Percentiles rank a stretch among this genome's conserved stretches.
phyloP scores from a whole-genome alignment of 345 rosid genomes.

The Lumnitzera racemosa region DNA sequence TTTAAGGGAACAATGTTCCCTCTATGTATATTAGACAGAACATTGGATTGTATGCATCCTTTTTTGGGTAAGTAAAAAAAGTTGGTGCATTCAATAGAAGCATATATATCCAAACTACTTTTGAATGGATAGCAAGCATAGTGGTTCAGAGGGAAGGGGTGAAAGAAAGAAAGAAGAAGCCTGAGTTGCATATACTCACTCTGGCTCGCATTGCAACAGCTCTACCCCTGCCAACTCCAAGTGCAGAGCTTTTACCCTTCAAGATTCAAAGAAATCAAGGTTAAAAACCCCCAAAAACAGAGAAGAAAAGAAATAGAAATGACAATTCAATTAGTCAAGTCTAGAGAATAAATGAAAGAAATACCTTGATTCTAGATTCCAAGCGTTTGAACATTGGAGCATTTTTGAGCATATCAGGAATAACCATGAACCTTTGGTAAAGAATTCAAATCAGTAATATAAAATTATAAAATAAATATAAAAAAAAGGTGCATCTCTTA shows the following conservation, averaged over 20 bases:
- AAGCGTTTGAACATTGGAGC: constrained; percentile 97
- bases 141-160: no score
- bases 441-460: background rate
- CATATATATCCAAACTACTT: no score
- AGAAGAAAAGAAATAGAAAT: background rate
- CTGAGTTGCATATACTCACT: constrained; percentile 13
- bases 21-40: no score
- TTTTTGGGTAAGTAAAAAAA: no score
- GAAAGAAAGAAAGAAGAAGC: no score
- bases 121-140: no score
- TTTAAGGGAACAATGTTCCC: no score
- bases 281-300: background rate
- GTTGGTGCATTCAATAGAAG: no score
- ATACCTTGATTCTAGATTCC: constrained; percentile 79
- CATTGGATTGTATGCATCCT: no score
- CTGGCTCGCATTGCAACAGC: constrained; percentile 39
- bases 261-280: constrained; percentile 13
- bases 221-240: constrained; percentile 45
- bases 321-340: background rate
- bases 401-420: constrained; percentile 97
- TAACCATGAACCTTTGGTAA: constrained; percentile 85
- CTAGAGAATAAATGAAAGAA: background rate
- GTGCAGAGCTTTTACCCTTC: constrained; percentile 60
- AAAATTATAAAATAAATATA: no score
- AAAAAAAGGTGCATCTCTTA: no score